Evolutionary conservation across 2,329 filamentous ascomycete genomes (phyloP), one percentile per base, ranked within the genome.

Genomic region (Botrytis galanthina): DNA sequence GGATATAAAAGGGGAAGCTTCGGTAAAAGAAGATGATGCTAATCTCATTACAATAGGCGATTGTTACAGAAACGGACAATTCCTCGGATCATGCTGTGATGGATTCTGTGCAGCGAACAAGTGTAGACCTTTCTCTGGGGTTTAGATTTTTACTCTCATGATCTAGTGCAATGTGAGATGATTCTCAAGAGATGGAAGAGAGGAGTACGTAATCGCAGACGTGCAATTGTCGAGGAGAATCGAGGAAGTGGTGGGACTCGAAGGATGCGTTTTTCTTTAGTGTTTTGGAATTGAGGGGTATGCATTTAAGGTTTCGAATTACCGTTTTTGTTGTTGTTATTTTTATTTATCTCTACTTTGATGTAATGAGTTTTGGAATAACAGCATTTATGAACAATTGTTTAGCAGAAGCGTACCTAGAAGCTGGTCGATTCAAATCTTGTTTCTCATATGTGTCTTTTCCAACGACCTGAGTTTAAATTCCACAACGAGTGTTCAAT

Each of bases 41-140:
- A 70, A 70, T n/a, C 51, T 57, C 6, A 12, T 14, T 1, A 8
- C 0, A 26, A 26, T n/a, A 72, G 71, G 51, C 26, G 62, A 72
- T 39, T 72, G 71, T 32, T 72, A 35, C 32, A 5, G 14, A 32
- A 72, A 62, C 4, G 63, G 63, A 2, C 71, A 72, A 26, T 72
- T 72, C 26, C 22, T 72, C 0, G 71, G 71, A 18, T 12, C 61
- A 10, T 72, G 71, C 62, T 72, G 71, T 32, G 71, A 72, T 60
- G 71, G 71, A 22, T 72, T 48, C 10, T 72, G 71, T 60, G 71
- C 71, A 4, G 71, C 62, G 6, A 60, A 72, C 59, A 72, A 72
- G 16, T 72, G 71, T 39, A 67, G 71, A 64, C 71, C 71, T 60
- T 72, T 68, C 44, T 54, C 35, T 64, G 48, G 48, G 4, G 14